Conservation (phyloP, 306 rosid species). For the Sesbania bispinosa region DNA sequence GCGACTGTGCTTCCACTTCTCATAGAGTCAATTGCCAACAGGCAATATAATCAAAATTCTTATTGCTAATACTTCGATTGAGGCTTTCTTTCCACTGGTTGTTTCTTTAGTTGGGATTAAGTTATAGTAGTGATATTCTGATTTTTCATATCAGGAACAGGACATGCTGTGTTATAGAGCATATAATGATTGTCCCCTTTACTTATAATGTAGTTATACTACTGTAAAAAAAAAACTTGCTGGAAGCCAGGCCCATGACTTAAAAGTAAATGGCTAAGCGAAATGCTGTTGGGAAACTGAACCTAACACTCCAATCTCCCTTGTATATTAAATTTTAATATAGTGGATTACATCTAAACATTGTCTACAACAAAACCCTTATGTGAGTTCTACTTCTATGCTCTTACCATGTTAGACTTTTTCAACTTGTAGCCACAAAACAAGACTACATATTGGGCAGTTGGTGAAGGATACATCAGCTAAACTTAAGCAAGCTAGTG, state of each 20-base stretch:
- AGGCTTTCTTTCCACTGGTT: not conserved
- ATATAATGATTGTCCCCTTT: not conserved
- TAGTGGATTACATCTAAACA: not conserved
- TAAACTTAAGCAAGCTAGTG: too few relatives aligned
- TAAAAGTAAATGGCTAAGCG: not conserved
- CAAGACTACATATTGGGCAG: too few relatives aligned
- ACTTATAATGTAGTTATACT: not conserved
- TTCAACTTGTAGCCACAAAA: too few relatives aligned
- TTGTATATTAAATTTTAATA: not conserved
- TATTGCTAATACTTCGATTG: too few relatives aligned
- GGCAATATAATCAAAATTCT: not conserved
- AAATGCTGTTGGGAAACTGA: not conserved
- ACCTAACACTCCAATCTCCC: too few relatives aligned
- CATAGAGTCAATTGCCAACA: not conserved
- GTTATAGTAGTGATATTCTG: not conserved
- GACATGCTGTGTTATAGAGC: not conserved
- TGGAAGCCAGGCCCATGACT: not conserved
- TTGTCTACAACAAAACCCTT: not conserved
- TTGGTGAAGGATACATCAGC: too few relatives aligned
- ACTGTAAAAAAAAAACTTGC: not conserved
- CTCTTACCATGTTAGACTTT: not conserved
- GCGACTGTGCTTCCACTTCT: not conserved
- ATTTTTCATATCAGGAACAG: not conserved
- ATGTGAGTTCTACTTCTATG: not conserved
- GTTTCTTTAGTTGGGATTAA: not conserved